Evolutionary conservation across 768 basidiomycete genomes (phyloP).

Genomic region (Tricholomella constricta): DNA sequence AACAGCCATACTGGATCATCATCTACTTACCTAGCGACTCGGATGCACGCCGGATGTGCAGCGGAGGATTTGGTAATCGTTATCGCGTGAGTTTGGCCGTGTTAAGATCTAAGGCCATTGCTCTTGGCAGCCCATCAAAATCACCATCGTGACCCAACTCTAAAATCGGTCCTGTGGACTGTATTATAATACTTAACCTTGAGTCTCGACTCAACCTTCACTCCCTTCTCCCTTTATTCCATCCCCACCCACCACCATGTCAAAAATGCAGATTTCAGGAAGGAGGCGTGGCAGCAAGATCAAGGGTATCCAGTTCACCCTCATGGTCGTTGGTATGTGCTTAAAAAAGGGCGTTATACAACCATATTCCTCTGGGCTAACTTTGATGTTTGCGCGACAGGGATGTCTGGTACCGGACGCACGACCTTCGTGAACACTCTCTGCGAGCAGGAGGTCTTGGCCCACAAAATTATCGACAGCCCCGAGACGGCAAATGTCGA

Average conservation of each 20-base stretch:
- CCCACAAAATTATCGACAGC: slow-evolving; percentile 63
- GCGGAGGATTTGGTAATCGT: not conserved
- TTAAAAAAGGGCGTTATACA: too few species aligned
- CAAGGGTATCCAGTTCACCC: slow-evolving; percentile 88
- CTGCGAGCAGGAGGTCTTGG: slow-evolving; percentile 75
- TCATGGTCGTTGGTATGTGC: slow-evolving; percentile 85
- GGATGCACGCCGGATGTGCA: too few species aligned
- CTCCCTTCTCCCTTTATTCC: slow-evolving; percentile 11
- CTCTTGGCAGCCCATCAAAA: slow-evolving; percentile 5
- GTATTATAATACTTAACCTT: slow-evolving; percentile 7
- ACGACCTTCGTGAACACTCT: slow-evolving; percentile 94
- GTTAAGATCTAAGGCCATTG: slow-evolving; percentile 15
- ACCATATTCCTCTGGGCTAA: not conserved
- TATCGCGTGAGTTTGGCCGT: slow-evolving; percentile 12
- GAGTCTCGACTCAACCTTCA: slow-evolving; percentile 6
- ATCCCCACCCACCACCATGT: slow-evolving; percentile 2
- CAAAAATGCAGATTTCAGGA: slow-evolving; percentile 46
- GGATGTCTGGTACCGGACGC: slow-evolving; percentile 84
- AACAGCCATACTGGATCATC: too few species aligned
- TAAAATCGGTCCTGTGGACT: slow-evolving; percentile 7
- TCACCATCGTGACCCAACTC: slow-evolving; percentile 18
- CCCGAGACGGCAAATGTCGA: slow-evolving; percentile 79
- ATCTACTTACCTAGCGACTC: too few species aligned
- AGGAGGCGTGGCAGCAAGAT: slow-evolving; percentile 73
- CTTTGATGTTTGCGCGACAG: slow-evolving; percentile 36